These are phyloP conservation scores for Wallacemonas sp. DNA, from an alignment of 208 protist genomes.

Conservation along the genomic window DNA sequence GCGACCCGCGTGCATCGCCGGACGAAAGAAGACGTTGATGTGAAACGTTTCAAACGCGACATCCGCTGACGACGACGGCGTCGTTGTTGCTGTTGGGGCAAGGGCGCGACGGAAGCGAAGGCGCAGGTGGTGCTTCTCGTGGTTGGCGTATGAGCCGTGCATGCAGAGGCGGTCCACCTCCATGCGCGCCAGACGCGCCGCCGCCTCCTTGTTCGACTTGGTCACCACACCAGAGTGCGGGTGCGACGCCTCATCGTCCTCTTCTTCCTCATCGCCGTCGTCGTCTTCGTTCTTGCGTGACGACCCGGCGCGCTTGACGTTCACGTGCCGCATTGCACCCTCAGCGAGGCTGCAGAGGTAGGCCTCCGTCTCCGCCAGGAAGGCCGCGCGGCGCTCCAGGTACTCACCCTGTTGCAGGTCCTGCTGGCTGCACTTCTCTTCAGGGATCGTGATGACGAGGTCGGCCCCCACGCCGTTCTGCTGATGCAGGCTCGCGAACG, in stretches of 20 bases:
- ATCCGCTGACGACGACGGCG: slow-evolving; percentile 2
- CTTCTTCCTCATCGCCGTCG: slow-evolving; percentile 15
- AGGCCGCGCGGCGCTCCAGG: slow-evolving; percentile 62
- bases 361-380: slow-evolving; percentile 58
- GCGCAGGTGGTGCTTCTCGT: slow-evolving; percentile 60
- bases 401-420: slow-evolving; percentile 77
- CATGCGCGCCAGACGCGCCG: slow-evolving; percentile 41
- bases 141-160: slow-evolving; percentile 55
- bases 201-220: slow-evolving; percentile 19
- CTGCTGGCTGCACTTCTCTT: slow-evolving; percentile 47
- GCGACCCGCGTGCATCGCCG: slow-evolving; percentile 40
- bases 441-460: slow-evolving; percentile 67
- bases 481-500: slow-evolving; percentile 56
- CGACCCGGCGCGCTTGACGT: slow-evolving; percentile 9
- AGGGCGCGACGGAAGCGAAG: slow-evolving; percentile 53
- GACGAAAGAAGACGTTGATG: slow-evolving; percentile 76
- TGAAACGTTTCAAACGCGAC: slow-evolving; percentile 46
- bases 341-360: slow-evolving; percentile 34
- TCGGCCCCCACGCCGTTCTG: slow-evolving; percentile 69
- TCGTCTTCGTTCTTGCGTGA: slow-evolving; percentile 11
- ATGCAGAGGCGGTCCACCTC: slow-evolving; percentile 53
- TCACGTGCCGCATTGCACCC: slow-evolving; percentile 16
- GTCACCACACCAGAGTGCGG: slow-evolving; percentile 5
- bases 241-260: background rate
- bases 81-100: background rate